Evolutionary conservation across 768 basidiomycete genomes (phyloP).

Genomic region (Hydnomerulius pinastri): DNA sequence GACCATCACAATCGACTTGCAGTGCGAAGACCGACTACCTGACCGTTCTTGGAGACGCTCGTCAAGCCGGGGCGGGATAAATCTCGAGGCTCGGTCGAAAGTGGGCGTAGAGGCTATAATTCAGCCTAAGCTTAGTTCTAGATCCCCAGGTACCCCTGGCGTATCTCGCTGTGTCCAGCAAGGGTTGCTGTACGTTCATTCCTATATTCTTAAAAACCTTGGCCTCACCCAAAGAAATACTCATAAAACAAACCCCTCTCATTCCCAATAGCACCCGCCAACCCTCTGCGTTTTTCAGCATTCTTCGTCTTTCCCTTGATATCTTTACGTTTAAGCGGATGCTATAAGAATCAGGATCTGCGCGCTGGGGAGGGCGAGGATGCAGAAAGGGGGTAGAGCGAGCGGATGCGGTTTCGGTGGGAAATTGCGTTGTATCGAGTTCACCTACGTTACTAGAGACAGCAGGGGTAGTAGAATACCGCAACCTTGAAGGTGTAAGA

Average conservation of each 20-base stretch:
- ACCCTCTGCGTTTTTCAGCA: constrained; percentile 4
- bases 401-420: constrained; percentile 34
- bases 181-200: not conserved
- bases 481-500: constrained; percentile 7
- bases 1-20: no score
- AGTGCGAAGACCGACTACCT: no score
- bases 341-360: constrained; percentile 30
- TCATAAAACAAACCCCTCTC: constrained; percentile 40
- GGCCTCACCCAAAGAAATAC: constrained; percentile 45
- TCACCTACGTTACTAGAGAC: not conserved
- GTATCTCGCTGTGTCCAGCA: not conserved
- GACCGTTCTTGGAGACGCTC: no score
- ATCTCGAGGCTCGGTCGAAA: no score
- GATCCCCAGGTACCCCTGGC: no score
- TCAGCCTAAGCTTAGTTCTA: no score
- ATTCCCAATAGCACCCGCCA: constrained; percentile 16
- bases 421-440: no score
- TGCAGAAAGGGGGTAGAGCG: constrained; percentile 39
- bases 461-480: not conserved
- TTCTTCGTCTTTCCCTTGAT: constrained; percentile 19
- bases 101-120: no score
- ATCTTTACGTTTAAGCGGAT: constrained; percentile 18
- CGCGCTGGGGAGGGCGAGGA: constrained; percentile 60
- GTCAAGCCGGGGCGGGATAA: no score
- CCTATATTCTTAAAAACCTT: not conserved